Evolutionary conservation across 1,284 basidiomycete genomes (phyloP).

Genomic region (Inonotus hispidus): DNA sequence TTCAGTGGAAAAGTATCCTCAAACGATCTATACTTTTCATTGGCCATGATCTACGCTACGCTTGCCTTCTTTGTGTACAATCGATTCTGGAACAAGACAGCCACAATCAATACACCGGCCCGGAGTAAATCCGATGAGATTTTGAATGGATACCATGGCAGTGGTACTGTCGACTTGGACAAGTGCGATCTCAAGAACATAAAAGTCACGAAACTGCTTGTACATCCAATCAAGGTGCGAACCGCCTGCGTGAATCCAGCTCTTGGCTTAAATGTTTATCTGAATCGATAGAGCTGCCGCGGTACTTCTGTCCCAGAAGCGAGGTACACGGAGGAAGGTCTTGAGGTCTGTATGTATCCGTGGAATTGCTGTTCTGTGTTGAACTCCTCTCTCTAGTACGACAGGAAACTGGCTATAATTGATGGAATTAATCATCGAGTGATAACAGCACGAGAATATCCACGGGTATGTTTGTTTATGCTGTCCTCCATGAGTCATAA

Average conservation of each 20-base stretch:
- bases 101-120: neutral
- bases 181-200: slow-evolving; percentile 11
- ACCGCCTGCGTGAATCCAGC: no score
- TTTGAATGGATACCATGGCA: neutral
- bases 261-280: neutral
- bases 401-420: slow-evolving; percentile 64
- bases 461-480: slow-evolving; percentile 41
- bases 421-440: slow-evolving; percentile 47
- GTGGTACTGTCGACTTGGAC: neutral
- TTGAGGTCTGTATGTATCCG: slow-evolving; percentile 44
- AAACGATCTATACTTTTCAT: neutral
- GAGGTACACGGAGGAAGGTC: slow-evolving; percentile 53
- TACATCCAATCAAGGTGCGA: slow-evolving; percentile 64
- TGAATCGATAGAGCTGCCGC: slow-evolving; percentile 46
- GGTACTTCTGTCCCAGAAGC: slow-evolving; percentile 54
- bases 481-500: neutral
- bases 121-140: neutral
- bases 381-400: slow-evolving; percentile 43
- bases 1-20: neutral
- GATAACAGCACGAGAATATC: slow-evolving; percentile 58
- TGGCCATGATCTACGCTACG: neutral
- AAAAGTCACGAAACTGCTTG: slow-evolving; percentile 48
- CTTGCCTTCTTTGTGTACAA: neutral
- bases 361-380: neutral
- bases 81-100: neutral